Conservation (phyloP, 345 rosid species). For the Camelina laxa region DNA sequence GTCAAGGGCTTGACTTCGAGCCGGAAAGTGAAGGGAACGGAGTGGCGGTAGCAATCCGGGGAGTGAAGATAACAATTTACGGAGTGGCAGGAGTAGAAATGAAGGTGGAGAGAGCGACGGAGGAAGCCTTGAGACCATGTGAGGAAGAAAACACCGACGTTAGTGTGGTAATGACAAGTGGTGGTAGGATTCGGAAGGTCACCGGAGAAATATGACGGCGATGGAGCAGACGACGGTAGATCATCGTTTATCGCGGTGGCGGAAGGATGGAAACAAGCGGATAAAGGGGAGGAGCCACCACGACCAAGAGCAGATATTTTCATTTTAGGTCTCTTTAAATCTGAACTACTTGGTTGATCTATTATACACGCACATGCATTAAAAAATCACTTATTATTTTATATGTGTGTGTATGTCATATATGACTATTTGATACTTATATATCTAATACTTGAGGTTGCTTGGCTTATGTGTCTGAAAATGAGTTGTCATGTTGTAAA, state of each 20-base stretch:
- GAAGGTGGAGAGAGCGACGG: conserved; percentile 72
- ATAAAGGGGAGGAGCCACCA: conserved; percentile 55
- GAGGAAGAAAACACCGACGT: conserved; percentile 75
- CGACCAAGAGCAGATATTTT: conserved; percentile 15
- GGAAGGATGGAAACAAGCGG: conserved; percentile 65
- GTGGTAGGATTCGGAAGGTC: conserved; percentile 47
- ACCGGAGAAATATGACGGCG: conserved; percentile 20
- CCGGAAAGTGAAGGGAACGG: conserved; percentile 55
- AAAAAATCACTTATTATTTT: neutral
- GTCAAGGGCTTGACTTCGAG: conserved; percentile 62
- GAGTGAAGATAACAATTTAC: conserved; percentile 47
- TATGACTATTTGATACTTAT: neutral
- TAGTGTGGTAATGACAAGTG: conserved; percentile 73
- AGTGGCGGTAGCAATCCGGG: conserved; percentile 40
- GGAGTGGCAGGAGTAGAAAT: conserved; percentile 54
- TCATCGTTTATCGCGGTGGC: neutral
- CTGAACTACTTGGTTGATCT: neutral
- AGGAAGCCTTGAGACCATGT: conserved; percentile 77
- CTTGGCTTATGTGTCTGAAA: conserved; percentile 35
- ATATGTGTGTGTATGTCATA: conserved; percentile 11
- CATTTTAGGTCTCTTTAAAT: conserved; percentile 15
- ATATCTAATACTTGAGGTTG: conserved; percentile 1
- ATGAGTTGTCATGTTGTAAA: conserved; percentile 40
- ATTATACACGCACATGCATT: conserved; percentile 3
- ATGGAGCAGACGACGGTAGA: conserved; percentile 29